A percentile compares a stretch with the other conserved stretches of the same genome.
These are phyloP conservation scores for Setaria viridis DNA, from an alignment of 202 grass and related monocot species.

Conservation along the genomic window DNA sequence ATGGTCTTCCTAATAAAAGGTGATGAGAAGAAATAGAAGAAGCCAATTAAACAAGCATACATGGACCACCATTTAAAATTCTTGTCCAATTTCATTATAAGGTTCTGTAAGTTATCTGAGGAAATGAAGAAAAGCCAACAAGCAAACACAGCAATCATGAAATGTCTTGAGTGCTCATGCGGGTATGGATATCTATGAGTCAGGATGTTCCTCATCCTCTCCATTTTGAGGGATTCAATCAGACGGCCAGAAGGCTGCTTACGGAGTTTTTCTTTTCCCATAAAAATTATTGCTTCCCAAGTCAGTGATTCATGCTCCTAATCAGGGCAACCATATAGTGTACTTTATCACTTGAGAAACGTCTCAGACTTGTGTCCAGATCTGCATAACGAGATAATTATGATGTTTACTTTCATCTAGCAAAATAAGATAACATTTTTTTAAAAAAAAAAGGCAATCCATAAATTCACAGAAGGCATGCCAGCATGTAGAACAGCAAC, in stretches of 20 bases:
- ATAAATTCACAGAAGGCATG: neutral
- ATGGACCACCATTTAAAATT: slow-evolving; percentile 99
- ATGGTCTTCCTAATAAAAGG: slow-evolving; percentile 97
- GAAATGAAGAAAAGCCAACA: slow-evolving; percentile 93
- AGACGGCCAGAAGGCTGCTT: slow-evolving; percentile 69
- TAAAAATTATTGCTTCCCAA: slow-evolving; percentile 26
- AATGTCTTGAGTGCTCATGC: slow-evolving; percentile 87
- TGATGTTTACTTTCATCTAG: slow-evolving; percentile 23
- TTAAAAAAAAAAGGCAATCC: neutral
- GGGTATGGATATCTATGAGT: slow-evolving; percentile 86
- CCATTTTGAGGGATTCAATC: slow-evolving; percentile 86
- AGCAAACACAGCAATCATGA: slow-evolving; percentile 76
- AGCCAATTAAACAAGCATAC: slow-evolving; percentile 95
- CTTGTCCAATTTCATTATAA: slow-evolving; percentile 94
- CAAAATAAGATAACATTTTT: neutral
- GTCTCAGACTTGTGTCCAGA: slow-evolving; percentile 20
- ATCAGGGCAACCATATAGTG: neutral
- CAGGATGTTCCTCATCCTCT: slow-evolving; percentile 86
- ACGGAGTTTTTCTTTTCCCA: slow-evolving; percentile 50
- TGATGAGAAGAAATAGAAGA: slow-evolving; percentile 99
- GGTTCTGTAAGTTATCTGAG: slow-evolving; percentile 83
- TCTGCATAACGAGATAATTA: slow-evolving; percentile 45
- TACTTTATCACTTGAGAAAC: slow-evolving; percentile 6
- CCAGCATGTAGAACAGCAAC: neutral
- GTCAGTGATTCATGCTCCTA: slow-evolving; percentile 43